These are phyloP conservation scores for Cardiospermum halicacabum DNA, from an alignment of 345 rosid genomes.

Conservation along the genomic window DNA sequence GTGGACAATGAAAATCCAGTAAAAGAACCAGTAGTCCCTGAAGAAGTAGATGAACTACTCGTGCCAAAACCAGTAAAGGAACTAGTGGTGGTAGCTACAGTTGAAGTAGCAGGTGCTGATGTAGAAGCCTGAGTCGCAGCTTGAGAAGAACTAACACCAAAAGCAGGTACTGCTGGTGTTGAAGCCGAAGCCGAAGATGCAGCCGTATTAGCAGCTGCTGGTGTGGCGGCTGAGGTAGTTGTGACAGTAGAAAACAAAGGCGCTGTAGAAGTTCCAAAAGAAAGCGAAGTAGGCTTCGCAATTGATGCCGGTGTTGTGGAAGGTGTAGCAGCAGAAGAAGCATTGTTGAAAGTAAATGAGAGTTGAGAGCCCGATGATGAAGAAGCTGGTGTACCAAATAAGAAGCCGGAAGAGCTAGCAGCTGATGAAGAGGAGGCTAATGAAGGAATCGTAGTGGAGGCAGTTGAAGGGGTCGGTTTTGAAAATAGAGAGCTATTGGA, in stretches of 20 bases:
- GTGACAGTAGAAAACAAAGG: constrained; percentile 57
- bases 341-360: constrained; percentile 35
- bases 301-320: constrained; percentile 27
- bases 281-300: constrained; percentile 29
- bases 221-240: constrained; percentile 43
- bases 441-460: constrained; percentile 31
- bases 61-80: constrained; percentile 53
- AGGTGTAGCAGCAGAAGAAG: constrained; percentile 30
- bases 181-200: constrained; percentile 49
- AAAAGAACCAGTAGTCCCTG: constrained; percentile 46
- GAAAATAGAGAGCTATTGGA: constrained; percentile 15
- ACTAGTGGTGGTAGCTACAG: constrained; percentile 29
- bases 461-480: constrained; percentile 26
- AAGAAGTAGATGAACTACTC: constrained; percentile 38
- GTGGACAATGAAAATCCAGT: constrained; percentile 62
- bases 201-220: constrained; percentile 29
- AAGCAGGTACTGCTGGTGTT: constrained; percentile 38
- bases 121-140: constrained; percentile 23
- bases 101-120: constrained; percentile 26
- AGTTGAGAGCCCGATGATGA: constrained; percentile 44
- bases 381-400: constrained; percentile 35
- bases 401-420: constrained; percentile 35
- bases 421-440: constrained; percentile 25
- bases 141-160: constrained; percentile 30
- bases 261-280: constrained; percentile 27